These are phyloP conservation scores for Plasmodium inui DNA, from an alignment of 169 alveolate genomes.

Conservation along the genomic window DNA sequence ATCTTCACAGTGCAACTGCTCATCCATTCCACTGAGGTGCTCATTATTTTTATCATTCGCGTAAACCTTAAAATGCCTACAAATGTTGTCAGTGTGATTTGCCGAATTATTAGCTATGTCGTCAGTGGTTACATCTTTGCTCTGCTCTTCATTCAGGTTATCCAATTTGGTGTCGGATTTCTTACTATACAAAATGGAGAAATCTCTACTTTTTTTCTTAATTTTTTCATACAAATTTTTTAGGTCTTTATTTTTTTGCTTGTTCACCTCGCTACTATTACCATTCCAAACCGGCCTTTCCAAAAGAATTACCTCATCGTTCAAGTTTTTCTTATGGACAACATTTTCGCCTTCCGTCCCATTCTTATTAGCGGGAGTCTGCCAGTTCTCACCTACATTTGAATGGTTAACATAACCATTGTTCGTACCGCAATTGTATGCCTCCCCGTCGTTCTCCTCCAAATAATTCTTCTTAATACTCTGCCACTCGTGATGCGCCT, in stretches of 20 bases:
- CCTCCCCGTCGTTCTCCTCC: not conserved
- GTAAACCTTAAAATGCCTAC: not conserved
- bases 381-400: not conserved
- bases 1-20: not conserved
- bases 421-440: not conserved
- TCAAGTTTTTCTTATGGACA: not conserved
- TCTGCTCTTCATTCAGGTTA: not conserved
- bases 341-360: not conserved
- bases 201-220: constrained; percentile 2
- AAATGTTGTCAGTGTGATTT: not conserved
- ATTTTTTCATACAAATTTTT: constrained; percentile 48
- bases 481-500: not conserved
- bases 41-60: not conserved
- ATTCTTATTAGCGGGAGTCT: not conserved
- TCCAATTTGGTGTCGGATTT: not conserved
- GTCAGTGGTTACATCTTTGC: not conserved
- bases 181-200: not conserved
- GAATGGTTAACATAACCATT: not conserved
- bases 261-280: not conserved
- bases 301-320: not conserved
- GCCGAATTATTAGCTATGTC: not conserved
- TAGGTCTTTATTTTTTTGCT: constrained; percentile 14
- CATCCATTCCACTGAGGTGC: not conserved
- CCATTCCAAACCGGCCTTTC: not conserved
- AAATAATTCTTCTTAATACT: not conserved